Conservation (phyloP, 2,329 filamentous ascomycete genomes). For the Phialophora tarda region DNA sequence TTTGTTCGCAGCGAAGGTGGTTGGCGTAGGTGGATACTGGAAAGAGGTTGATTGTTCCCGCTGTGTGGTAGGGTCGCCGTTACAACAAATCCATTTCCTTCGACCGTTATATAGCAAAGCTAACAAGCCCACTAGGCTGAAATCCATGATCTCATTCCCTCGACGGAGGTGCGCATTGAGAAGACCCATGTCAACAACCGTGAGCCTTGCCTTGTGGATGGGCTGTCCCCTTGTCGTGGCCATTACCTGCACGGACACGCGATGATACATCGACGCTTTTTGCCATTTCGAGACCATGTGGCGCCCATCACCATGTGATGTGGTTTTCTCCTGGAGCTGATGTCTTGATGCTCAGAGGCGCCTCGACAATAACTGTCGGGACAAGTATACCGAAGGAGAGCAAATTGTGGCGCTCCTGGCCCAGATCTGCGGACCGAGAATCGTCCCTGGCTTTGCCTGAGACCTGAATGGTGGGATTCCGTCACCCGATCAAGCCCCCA, state of each 20-base stretch:
- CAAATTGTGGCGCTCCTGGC: not conserved
- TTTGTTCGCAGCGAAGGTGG: not conserved
- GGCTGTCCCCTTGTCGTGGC: not conserved
- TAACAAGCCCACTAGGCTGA: constrained; percentile 1
- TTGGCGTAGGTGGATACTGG: not conserved
- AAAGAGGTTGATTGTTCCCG: not conserved
- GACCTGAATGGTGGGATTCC: constrained; percentile 9
- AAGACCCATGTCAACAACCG: not conserved
- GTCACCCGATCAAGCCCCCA: not conserved
- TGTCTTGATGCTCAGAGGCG: not conserved
- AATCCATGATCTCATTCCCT: not conserved
- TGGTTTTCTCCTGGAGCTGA: constrained; percentile 4
- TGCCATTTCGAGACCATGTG: constrained; percentile 8
- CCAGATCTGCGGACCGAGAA: not conserved
- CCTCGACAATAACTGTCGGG: not conserved
- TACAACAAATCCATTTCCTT: not conserved
- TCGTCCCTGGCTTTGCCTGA: not conserved
- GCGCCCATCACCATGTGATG: not conserved
- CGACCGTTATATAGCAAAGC: constrained; percentile 7
- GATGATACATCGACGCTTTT: constrained; percentile 1
- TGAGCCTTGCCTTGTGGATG: not conserved
- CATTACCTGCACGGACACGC: not conserved
- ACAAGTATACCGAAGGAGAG: not conserved
- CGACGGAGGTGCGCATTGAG: not conserved
- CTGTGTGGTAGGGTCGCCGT: not conserved